Base-by-base conservation (phyloP, 1,139 yeast species). In the Debaryomyces sp. region DNA sequence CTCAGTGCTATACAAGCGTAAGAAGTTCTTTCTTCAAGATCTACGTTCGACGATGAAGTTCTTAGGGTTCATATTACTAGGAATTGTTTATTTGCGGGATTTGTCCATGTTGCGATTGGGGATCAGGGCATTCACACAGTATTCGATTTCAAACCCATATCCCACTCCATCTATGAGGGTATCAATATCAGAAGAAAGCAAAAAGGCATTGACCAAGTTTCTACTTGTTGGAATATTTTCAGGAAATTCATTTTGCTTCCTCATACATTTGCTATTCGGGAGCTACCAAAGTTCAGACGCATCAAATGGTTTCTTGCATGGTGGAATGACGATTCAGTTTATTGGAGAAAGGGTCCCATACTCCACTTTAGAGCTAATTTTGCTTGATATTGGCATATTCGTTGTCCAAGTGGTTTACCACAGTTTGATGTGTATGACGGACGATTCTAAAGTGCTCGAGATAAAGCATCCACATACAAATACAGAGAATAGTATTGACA, bases 281-380 rank as follows among this genome's bases (percentile, higher is more conserved):
- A 58, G 54, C 2, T 63, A 63, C 46, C 50, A 43, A 4, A 46
- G 46, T n/a, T 48, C 60, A 27, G 54, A 54, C 6, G 42, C 55
- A 12, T 33, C 55, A 2, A 66, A 60, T 21, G 56, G 56, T 2
- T 61, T 54, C 42, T 57, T 71, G 12, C 66, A 72, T 49, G 80
- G 80, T 0, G 67, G 75, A 2, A 39, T 71, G 41, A 58, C 75
- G 1, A 53, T 75, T 4, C 75, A 73, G 50, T 75, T 75, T 50
- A 72, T 75, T 15, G 80, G 80, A 0, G 80, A 76, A 49, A 53
- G 69, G 37, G 48, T 62, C 9, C 72, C 78, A 1, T 59, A 36
- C 24, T 58, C 64, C 6, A 43, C 62, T 30, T 32, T 64, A 5
- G 73, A 67, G 48, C 54, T 75, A 40, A 24, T 75, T 7, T 8